phyloP scores from a whole-genome alignment of 352 stramenopile species.

The Globisporangium sylvaticum region DNA sequence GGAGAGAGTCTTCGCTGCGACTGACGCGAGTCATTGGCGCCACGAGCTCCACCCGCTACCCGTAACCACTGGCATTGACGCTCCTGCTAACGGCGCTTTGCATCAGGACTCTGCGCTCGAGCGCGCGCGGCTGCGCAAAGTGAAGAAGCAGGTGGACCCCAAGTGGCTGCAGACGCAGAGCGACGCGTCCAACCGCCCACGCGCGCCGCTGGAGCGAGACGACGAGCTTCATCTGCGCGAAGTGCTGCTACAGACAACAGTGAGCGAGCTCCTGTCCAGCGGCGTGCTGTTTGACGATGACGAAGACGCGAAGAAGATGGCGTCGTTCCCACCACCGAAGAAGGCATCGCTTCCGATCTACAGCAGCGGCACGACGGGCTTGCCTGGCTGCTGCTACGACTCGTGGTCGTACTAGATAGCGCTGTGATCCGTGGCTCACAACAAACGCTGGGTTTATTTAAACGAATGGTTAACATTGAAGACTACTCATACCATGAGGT shows the following conservation, averaged over 20 bases:
- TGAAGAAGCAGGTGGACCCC: slow-evolving; percentile 62
- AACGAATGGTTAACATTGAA: not conserved
- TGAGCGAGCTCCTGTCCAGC: slow-evolving; percentile 31
- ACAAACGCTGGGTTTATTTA: not conserved
- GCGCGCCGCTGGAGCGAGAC: slow-evolving; percentile 35
- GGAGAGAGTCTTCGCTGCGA: slow-evolving; percentile 42
- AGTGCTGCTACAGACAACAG: slow-evolving; percentile 28
- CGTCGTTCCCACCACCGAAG: slow-evolving; percentile 20
- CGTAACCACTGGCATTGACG: not conserved
- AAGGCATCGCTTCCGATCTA: slow-evolving; percentile 21
- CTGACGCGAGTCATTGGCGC: slow-evolving; percentile 35
- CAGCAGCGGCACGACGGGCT: slow-evolving; percentile 38
- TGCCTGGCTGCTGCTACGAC: slow-evolving; percentile 58
- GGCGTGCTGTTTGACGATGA: slow-evolving; percentile 43
- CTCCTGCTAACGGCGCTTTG: slow-evolving; percentile 5
- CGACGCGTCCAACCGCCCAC: slow-evolving; percentile 47
- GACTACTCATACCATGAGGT: not conserved
- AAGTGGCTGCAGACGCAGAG: slow-evolving; percentile 56
- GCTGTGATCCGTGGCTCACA: not conserved
- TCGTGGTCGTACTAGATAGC: slow-evolving; percentile 17
- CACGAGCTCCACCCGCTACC: slow-evolving; percentile 16
- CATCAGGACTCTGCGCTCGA: slow-evolving; percentile 27
- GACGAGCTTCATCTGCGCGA: slow-evolving; percentile 54
- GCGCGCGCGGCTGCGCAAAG: slow-evolving; percentile 49
- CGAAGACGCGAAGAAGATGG: slow-evolving; percentile 24